Evolutionary conservation across 441 rosid species (phyloP).

Genomic region (Gossypium schwendimanii): DNA sequence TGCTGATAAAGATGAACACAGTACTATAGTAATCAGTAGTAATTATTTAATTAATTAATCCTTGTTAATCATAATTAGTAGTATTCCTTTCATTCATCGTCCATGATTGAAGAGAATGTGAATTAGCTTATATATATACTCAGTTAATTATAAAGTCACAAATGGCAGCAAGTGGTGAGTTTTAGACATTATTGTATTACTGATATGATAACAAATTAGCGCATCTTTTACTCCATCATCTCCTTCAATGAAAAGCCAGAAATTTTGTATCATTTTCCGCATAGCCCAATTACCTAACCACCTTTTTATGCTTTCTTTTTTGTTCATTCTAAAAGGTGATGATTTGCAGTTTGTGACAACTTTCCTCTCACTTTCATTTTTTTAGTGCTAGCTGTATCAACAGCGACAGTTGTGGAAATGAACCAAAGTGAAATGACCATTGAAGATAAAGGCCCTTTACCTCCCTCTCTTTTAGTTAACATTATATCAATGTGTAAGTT

Average conservation of each 20-base stretch:
- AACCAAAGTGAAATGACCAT: conserved; percentile 10
- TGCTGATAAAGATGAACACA: background rate
- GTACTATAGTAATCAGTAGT: background rate
- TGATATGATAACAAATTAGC: background rate
- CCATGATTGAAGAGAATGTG: background rate
- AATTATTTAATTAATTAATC: background rate
- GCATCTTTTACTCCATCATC: background rate
- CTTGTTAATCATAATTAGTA: background rate
- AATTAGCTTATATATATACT: background rate
- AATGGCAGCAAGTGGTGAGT: background rate
- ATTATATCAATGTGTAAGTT: background rate
- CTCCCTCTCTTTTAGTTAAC: conserved; percentile 8
- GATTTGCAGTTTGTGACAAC: background rate
- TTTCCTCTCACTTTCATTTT: conserved; percentile 9
- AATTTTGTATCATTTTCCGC: conserved; percentile 1
- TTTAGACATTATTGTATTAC: background rate
- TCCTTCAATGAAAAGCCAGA: background rate
- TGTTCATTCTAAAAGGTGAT: background rate
- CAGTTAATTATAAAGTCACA: background rate
- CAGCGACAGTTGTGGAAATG: conserved; percentile 18
- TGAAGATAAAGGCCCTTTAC: conserved; percentile 1
- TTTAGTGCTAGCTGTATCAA: conserved; percentile 11
- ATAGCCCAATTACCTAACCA: background rate
- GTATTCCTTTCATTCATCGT: background rate
- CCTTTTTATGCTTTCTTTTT: background rate